Percentiles rank a stretch among this genome's conserved stretches.
Evolutionary conservation across 2,329 filamentous ascomycete genomes (phyloP).

Genomic region (Escovopsis weberi): DNA sequence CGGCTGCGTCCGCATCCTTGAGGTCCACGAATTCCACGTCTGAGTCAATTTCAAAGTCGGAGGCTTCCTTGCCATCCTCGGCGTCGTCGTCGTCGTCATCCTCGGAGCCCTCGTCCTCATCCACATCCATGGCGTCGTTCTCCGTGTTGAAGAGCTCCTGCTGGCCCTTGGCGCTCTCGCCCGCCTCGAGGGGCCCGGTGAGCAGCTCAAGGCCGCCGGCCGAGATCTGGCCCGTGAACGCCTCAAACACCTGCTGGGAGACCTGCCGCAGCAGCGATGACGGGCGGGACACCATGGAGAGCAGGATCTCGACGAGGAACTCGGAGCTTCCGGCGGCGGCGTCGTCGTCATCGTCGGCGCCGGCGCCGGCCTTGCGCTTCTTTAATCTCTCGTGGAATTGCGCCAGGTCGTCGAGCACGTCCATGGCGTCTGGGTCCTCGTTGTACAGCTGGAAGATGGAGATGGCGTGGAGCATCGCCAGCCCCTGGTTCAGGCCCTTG

Average conservation of each 20-base stretch:
- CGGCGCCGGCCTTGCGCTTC: constrained; percentile 13
- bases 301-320: constrained; percentile 69
- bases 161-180: constrained; percentile 72
- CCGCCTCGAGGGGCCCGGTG: constrained; percentile 56
- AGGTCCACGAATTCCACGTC: constrained; percentile 37
- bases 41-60: constrained; percentile 28
- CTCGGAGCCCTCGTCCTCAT: constrained; percentile 27
- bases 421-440: constrained; percentile 72
- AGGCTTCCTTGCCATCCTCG: constrained; percentile 25
- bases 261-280: constrained; percentile 76
- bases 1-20: constrained; percentile 26
- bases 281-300: constrained; percentile 78
- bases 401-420: constrained; percentile 68
- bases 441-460: constrained; percentile 83
- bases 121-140: constrained; percentile 41
- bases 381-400: constrained; percentile 56
- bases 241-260: constrained; percentile 74
- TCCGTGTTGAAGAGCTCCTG: constrained; percentile 68
- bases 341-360: constrained; percentile 30
- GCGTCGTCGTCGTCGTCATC: constrained; percentile 29
- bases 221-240: constrained; percentile 64
- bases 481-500: constrained; percentile 39
- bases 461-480: constrained; percentile 71
- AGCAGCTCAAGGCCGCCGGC: constrained; percentile 53
- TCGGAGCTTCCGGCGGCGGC: constrained; percentile 46